These are phyloP conservation scores for Scutellaria baicalensis DNA, from an alignment of 257 asterid genomes.

Conservation along the genomic window DNA sequence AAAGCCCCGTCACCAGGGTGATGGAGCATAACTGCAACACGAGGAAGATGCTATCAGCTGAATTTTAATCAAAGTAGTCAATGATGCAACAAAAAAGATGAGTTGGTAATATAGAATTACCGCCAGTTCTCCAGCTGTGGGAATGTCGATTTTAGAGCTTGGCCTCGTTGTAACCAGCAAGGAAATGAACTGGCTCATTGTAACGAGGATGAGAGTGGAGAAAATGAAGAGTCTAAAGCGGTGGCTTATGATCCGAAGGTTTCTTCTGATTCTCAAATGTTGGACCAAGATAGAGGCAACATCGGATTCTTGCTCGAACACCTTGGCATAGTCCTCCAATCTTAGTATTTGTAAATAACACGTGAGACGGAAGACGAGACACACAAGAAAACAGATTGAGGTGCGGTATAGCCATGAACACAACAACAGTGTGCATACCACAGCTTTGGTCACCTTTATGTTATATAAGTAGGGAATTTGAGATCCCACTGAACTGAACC, in stretches of 20 bases:
- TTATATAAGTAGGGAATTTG: constrained; percentile 74
- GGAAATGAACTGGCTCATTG: constrained; percentile 70
- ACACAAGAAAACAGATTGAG: constrained; percentile 70
- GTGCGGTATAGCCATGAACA: constrained; percentile 84
- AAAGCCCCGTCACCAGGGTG: constrained; percentile 73
- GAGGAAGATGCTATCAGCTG: not conserved
- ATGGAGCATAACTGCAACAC: constrained; percentile 67
- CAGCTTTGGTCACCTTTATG: constrained; percentile 39
- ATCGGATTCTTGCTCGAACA: constrained; percentile 63
- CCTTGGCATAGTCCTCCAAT: constrained; percentile 69
- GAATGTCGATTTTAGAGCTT: constrained; percentile 37
- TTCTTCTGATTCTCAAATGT: constrained; percentile 78
- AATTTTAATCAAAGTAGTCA: too few species aligned
- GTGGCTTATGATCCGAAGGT: constrained; percentile 80
- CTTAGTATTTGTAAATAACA: constrained; percentile 73
- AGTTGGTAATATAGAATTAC: constrained; percentile 26
- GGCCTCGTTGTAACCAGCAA: constrained; percentile 56
- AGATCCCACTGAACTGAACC: constrained; percentile 77
- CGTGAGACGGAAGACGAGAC: constrained; percentile 77
- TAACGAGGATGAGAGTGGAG: constrained; percentile 55
- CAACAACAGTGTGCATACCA: constrained; percentile 53
- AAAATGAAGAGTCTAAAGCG: constrained; percentile 76
- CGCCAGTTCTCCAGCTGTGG: constrained; percentile 78
- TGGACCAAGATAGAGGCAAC: constrained; percentile 62
- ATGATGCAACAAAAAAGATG: too few species aligned